Conservation (phyloP, 2,329 filamentous ascomycete genomes). For the Cercospora janseana region DNA sequence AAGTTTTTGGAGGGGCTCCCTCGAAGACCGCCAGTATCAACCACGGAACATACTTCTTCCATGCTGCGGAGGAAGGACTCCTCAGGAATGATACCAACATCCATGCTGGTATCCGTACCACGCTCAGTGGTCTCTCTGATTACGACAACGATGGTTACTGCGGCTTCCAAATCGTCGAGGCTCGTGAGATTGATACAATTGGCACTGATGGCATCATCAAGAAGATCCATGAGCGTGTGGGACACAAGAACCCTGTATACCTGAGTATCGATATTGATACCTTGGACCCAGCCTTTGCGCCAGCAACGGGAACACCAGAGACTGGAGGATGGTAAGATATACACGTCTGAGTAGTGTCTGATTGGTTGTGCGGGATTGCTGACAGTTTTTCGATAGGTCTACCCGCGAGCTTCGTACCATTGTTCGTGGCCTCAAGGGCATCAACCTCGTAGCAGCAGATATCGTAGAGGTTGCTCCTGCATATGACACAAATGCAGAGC, state of each 20-base stretch:
- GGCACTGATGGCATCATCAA: slow-evolving; percentile 70
- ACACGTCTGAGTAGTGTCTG: too few relatives aligned
- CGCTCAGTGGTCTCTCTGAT: slow-evolving; percentile 72
- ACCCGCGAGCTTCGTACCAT: slow-evolving; percentile 72
- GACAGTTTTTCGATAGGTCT: slow-evolving; percentile 37
- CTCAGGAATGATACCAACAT: slow-evolving; percentile 81
- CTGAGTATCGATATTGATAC: slow-evolving; percentile 85
- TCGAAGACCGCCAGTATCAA: slow-evolving; percentile 75
- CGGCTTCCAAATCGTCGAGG: slow-evolving; percentile 79
- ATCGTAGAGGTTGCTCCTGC: slow-evolving; percentile 88
- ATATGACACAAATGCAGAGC: slow-evolving; percentile 77
- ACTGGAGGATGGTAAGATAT: slow-evolving; percentile 65
- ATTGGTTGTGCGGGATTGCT: too few relatives aligned
- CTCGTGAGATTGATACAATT: slow-evolving; percentile 66
- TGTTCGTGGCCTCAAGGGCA: slow-evolving; percentile 63
- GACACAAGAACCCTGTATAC: slow-evolving; percentile 68
- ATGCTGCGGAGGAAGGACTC: slow-evolving; percentile 73
- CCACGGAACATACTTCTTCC: slow-evolving; percentile 84
- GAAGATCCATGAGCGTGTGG: slow-evolving; percentile 70
- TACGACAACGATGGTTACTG: slow-evolving; percentile 85
- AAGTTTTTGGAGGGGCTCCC: slow-evolving; percentile 81
- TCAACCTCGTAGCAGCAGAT: slow-evolving; percentile 77
- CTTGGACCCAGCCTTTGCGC: slow-evolving; percentile 77
- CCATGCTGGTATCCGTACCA: slow-evolving; percentile 83
- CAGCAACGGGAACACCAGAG: slow-evolving; percentile 72